Base-by-base conservation (phyloP, 306 rosid species). In the Astragalus glycyphyllos region DNA sequence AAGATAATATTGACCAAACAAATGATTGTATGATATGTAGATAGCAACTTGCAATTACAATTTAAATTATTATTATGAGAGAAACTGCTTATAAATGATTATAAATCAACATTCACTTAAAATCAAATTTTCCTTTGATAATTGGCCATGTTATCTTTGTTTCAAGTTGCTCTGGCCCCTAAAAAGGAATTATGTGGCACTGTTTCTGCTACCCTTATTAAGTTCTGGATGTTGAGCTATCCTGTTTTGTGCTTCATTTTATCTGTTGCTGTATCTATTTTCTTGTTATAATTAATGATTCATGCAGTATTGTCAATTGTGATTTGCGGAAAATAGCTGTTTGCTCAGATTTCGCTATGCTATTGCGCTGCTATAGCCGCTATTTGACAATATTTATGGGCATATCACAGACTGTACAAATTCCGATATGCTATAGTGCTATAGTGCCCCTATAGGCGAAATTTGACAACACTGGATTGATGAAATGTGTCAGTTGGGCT, bases 201-300 rank as follows among this genome's bases (percentile, higher is more conserved):
- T 40, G 16, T 54, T 35, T 55, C n/a, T n/a, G 71, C 23, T 71
- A 10, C 48, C 5, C n/a, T 37, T 47, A 14, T 65, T 65, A 40
- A 42, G 63, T 56, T 54, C 56, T 63, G 44, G 62, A 47, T 63
- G 23, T 15, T 63, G 29, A 31, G 32, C 42, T 8, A 50, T 74
- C 64, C 54, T 5, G 5, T 32, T 47, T 56, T 16, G 17, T 45
- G 14, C 17, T 23, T 68, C 6, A 20, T 20, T 20, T 20, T 20
- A 20, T 20, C 23, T 20, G 23, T 54, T 46, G 29, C 50, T 5
- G 0, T 11, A 13, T 8, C 31, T 56, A 56, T 54, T 9, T 42
- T 53, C 17, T 41, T 32, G 20, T 71, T 23, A 23, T 23, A 23
- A 23, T 23, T 23, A 23, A 23, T 23, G 29, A 23, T 23, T 23